Evolutionary conservation across 441 rosid genomes (phyloP).

Genomic region (Aquilaria agallochum): DNA sequence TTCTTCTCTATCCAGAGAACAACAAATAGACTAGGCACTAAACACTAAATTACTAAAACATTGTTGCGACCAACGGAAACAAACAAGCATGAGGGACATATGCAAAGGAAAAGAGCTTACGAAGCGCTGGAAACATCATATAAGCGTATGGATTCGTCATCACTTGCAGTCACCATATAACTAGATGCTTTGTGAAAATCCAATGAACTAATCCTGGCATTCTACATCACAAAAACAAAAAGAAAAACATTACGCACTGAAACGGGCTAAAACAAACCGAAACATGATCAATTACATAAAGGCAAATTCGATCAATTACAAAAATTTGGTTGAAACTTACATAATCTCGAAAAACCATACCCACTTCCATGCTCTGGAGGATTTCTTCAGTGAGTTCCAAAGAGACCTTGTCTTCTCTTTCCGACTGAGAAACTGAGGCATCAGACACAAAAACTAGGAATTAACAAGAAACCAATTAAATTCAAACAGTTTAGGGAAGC

Average conservation of each 20-base stretch:
- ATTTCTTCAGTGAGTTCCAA: constrained; percentile 82
- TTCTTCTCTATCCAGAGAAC: too few species aligned
- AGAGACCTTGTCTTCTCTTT: constrained; percentile 81
- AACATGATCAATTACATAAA: not conserved
- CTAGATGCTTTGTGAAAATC: constrained; percentile 81
- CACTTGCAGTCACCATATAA: constrained; percentile 90
- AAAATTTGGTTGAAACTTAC: constrained; percentile 26
- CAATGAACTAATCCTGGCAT: constrained; percentile 83
- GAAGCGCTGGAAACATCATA: constrained; percentile 82
- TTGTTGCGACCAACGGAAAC: not conserved
- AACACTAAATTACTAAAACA: not conserved
- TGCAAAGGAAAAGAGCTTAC: constrained; percentile 30
- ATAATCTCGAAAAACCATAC: constrained; percentile 80
- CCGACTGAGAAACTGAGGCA: constrained; percentile 43
- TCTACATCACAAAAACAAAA: constrained; percentile 30
- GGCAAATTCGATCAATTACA: not conserved
- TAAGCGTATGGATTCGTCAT: constrained; percentile 92
- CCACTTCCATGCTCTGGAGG: constrained; percentile 91
- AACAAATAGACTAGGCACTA: too few species aligned
- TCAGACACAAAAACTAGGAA: not conserved
- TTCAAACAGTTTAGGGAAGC: not conserved
- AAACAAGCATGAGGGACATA: not conserved
- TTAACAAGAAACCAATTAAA: not conserved
- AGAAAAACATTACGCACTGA: not conserved
- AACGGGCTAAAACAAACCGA: not conserved